Conservation (phyloP, 108 stramenopile species). For the Parietichytrium sp. region DNA sequence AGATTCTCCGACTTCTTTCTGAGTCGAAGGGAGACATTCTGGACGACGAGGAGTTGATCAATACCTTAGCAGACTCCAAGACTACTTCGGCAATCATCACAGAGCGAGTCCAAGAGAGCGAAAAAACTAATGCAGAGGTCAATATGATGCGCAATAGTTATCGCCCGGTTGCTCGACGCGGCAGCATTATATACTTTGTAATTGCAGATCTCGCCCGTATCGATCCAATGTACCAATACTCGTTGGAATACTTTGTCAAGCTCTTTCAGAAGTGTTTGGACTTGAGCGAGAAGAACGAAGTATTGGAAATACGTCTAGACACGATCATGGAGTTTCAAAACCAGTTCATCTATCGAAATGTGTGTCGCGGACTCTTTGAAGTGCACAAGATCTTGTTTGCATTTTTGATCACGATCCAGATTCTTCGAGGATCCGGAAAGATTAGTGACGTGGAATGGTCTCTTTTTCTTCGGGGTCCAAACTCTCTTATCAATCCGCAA, state of each 20-base stretch:
- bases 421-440: not conserved
- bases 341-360: conserved; percentile 42
- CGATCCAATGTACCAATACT: conserved; percentile 55
- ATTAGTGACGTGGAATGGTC: not conserved
- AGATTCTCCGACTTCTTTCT: not conserved
- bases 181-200: conserved; percentile 51
- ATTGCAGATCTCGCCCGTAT: conserved; percentile 51
- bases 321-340: conserved; percentile 48
- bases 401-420: conserved; percentile 11
- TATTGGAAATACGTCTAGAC: conserved; percentile 26
- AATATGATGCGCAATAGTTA: conserved; percentile 48
- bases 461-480: conserved; percentile 22
- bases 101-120: conserved; percentile 49
- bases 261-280: not conserved
- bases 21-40: conserved; percentile 41
- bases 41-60: conserved; percentile 51
- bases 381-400: conserved; percentile 40
- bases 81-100: conserved; percentile 42
- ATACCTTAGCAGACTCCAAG: conserved; percentile 49
- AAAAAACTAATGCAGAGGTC: conserved; percentile 45
- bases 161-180: conserved; percentile 48
- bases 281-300: conserved; percentile 45
- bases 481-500: conserved; percentile 26
- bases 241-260: conserved; percentile 50
- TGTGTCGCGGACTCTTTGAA: conserved; percentile 51